phyloP scores from a whole-genome alignment of 202 grass and related monocot genomes.

The Setaria italica region DNA sequence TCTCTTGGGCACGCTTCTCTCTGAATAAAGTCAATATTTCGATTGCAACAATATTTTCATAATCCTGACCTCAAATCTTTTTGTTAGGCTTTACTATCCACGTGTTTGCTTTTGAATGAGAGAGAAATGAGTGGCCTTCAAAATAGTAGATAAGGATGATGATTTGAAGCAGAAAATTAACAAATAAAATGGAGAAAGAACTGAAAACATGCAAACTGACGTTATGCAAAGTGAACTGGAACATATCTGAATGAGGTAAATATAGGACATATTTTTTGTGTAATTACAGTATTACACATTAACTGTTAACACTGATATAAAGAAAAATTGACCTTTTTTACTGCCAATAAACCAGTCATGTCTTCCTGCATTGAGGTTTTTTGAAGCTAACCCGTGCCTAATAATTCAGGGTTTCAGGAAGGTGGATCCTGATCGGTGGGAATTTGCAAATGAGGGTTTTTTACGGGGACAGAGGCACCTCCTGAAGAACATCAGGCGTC shows the following conservation, averaged over 20 bases:
- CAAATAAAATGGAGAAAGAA: slow-evolving; percentile 38
- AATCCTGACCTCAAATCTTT: background rate
- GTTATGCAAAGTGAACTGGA: slow-evolving; percentile 40
- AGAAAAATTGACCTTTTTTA: background rate
- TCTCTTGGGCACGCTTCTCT: background rate
- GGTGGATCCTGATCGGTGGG: slow-evolving; percentile 82
- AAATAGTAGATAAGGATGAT: slow-evolving; percentile 53
- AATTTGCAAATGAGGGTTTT: slow-evolving; percentile 84
- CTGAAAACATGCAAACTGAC: slow-evolving; percentile 55
- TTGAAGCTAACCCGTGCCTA: background rate
- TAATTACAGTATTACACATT: slow-evolving; percentile 17
- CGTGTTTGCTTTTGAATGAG: slow-evolving; percentile 9
- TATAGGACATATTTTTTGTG: background rate
- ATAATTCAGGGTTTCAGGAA: slow-evolving; percentile 78
- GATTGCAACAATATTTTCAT: slow-evolving; percentile 5
- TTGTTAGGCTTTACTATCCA: background rate
- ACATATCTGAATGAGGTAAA: slow-evolving; percentile 45
- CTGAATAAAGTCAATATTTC: background rate
- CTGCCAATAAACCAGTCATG: background rate
- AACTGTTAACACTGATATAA: slow-evolving; percentile 14
- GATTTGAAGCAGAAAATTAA: slow-evolving; percentile 57
- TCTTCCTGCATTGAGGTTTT: slow-evolving; percentile 1
- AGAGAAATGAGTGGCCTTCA: slow-evolving; percentile 26
- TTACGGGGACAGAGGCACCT: slow-evolving; percentile 71
- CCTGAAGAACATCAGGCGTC: slow-evolving; percentile 78